Percentiles rank a stretch among this genome's conserved stretches.
These are phyloP conservation scores for Kokia cookei DNA, from an alignment of 441 rosid genomes.

Conservation along the genomic window DNA sequence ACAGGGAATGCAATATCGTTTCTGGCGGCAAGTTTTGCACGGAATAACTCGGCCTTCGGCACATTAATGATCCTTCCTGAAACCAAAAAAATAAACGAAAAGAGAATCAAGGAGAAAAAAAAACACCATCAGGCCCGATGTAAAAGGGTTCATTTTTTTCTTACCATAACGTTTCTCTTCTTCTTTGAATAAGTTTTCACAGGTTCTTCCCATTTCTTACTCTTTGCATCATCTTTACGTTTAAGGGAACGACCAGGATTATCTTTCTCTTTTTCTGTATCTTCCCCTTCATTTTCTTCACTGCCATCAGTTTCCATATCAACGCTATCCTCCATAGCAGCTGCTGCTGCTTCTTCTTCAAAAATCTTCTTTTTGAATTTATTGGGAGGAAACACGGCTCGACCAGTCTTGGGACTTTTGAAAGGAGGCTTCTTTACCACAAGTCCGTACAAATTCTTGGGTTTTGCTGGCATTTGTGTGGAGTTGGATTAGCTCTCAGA, in stretches of 20 bases:
- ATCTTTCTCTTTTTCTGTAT: neutral
- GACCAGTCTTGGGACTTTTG: neutral
- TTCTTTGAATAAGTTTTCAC: neutral
- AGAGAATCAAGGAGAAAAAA: neutral
- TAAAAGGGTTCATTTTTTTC: neutral
- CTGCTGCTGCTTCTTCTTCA: neutral
- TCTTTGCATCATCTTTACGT: neutral
- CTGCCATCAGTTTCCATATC: neutral
- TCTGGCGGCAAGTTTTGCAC: constrained; percentile 41
- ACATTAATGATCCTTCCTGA: constrained; percentile 26
- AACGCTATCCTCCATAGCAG: neutral
- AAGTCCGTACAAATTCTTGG: neutral
- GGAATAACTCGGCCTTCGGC: constrained; percentile 56
- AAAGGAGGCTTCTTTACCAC: neutral
- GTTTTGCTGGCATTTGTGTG: neutral
- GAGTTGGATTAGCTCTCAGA: neutral
- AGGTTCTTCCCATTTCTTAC: neutral
- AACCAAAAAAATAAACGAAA: neutral
- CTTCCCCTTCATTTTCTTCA: neutral
- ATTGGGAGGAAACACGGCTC: too few species aligned
- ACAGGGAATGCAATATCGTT: constrained; percentile 58
- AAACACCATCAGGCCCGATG: neutral
- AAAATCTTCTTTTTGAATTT: neutral
- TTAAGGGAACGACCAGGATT: neutral
- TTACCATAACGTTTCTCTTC: neutral